A percentile compares a stretch with the other conserved stretches of the same genome.
phyloP scores from a whole-genome alignment of 805 yeast genomes.

The Isabelozyma gotoi region DNA sequence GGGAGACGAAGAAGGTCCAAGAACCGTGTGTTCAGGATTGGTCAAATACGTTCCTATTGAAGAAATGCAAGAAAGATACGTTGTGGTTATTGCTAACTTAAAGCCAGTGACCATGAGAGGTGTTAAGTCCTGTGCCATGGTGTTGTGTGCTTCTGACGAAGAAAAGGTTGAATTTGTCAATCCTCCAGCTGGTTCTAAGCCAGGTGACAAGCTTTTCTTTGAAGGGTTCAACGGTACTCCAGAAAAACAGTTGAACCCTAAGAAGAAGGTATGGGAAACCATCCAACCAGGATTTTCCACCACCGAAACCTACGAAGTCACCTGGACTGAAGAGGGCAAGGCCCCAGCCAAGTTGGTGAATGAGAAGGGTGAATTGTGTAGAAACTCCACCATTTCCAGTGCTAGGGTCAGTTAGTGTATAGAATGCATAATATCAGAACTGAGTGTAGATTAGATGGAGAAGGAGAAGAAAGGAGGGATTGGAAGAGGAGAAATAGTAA shows the following conservation, averaged over 20 bases:
- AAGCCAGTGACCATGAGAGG: conserved; percentile 99
- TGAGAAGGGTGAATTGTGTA: conserved; percentile 74
- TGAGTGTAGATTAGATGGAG: neutral
- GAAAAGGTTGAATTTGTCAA: conserved; percentile 83
- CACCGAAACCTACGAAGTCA: conserved; percentile 69
- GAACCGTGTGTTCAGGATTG: conserved; percentile 97
- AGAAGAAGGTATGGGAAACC: conserved; percentile 97
- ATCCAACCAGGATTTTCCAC: conserved; percentile 91
- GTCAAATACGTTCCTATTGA: conserved; percentile 87
- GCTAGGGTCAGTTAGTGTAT: conserved; percentile 66
- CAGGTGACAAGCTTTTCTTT: conserved; percentile 96
- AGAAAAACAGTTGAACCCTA: conserved; percentile 90
- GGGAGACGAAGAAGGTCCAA: conserved; percentile 96
- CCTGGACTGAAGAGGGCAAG: conserved; percentile 79
- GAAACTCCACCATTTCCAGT: conserved; percentile 65
- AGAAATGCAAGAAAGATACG: conserved; percentile 92
- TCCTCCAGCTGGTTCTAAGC: conserved; percentile 89
- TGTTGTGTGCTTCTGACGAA: conserved; percentile 84
- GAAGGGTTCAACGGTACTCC: conserved; percentile 89
- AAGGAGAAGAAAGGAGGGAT: too few species aligned
- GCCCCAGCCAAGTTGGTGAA: conserved; percentile 73
- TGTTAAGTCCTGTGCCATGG: conserved; percentile 94
- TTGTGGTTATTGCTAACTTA: conserved; percentile 89
- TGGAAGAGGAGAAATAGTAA: too few species aligned
- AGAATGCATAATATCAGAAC: too few species aligned